These are phyloP conservation scores for Tetragonia tetragonoides DNA, from an alignment of 148 eudicot species.

Conservation along the genomic window DNA sequence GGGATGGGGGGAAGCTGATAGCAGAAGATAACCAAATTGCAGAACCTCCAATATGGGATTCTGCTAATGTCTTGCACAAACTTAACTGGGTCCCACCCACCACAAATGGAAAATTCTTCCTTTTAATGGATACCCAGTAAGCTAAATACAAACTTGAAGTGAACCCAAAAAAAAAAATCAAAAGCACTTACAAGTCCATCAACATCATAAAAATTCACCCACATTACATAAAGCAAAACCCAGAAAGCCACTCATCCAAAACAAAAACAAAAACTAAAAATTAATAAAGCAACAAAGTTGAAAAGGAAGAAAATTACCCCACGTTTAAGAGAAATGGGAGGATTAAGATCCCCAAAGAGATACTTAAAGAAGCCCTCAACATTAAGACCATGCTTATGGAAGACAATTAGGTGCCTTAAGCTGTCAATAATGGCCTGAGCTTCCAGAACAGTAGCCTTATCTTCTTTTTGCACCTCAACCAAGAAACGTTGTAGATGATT, in stretches of 20 bases:
- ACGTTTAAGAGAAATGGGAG: constrained; percentile 46
- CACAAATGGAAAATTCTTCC: background rate
- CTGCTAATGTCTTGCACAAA: background rate
- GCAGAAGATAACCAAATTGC: background rate
- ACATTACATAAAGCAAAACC: background rate
- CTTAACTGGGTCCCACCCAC: background rate
- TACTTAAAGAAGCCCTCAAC: constrained; percentile 70
- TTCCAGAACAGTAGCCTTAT: constrained; percentile 38
- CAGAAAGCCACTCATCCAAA: background rate
- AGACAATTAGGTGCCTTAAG: constrained; percentile 44
- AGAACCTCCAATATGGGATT: background rate
- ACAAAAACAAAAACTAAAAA: background rate
- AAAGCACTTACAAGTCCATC: background rate
- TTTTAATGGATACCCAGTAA: background rate
- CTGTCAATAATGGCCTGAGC: constrained; percentile 61
- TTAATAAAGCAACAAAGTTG: background rate
- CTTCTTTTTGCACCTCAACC: constrained; percentile 61
- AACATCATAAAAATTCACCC: background rate
- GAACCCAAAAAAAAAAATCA: background rate
- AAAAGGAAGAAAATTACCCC: constrained; percentile 40
- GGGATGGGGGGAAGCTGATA: too few relatives aligned
- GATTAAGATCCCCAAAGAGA: constrained; percentile 57
- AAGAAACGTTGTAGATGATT: constrained; percentile 63
- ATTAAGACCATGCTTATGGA: constrained; percentile 47
- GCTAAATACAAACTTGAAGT: too few relatives aligned